These are phyloP conservation scores for Psilocybe azurescens DNA, from an alignment of 768 basidiomycete genomes.

Conservation along the genomic window DNA sequence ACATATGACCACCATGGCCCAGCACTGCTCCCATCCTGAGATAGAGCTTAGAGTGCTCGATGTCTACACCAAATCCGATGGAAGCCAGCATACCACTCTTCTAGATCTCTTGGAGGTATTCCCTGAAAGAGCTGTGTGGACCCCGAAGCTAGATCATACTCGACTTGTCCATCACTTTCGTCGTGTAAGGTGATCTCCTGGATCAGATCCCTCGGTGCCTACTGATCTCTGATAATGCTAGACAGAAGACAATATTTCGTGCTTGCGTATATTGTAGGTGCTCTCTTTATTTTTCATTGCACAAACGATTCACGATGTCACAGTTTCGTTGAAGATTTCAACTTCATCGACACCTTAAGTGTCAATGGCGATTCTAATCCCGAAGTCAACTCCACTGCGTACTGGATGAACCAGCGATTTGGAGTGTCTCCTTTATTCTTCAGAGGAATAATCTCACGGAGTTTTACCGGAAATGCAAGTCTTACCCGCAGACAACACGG, in stretches of 20 bases:
- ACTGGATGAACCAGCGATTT: slow-evolving; percentile 13
- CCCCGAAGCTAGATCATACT: slow-evolving; percentile 6
- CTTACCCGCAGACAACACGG: not conserved
- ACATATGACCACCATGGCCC: not conserved
- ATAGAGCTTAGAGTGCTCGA: slow-evolving; percentile 2
- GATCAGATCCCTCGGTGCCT: too few species aligned
- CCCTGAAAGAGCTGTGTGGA: not conserved
- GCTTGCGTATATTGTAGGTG: not conserved
- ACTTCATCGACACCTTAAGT: not conserved
- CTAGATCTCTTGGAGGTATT: slow-evolving; percentile 11
- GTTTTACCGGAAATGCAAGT: slow-evolving; percentile 3
- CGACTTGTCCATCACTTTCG: slow-evolving; percentile 4
- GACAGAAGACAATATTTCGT: not conserved
- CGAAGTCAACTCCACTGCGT: slow-evolving; percentile 6
- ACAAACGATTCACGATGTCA: not conserved
- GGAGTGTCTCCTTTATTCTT: slow-evolving; percentile 13
- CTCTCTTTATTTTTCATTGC: not conserved
- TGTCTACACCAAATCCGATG: not conserved
- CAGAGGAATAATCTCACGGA: not conserved
- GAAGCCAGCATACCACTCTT: not conserved
- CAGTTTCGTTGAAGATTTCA: slow-evolving; percentile 14
- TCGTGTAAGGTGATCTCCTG: not conserved
- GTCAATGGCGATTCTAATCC: not conserved
- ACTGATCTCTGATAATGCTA: too few species aligned
- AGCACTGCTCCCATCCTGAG: slow-evolving; percentile 1